Conservation (phyloP, 495 filamentous ascomycete species). For the Xylaria flabelliformis region DNA sequence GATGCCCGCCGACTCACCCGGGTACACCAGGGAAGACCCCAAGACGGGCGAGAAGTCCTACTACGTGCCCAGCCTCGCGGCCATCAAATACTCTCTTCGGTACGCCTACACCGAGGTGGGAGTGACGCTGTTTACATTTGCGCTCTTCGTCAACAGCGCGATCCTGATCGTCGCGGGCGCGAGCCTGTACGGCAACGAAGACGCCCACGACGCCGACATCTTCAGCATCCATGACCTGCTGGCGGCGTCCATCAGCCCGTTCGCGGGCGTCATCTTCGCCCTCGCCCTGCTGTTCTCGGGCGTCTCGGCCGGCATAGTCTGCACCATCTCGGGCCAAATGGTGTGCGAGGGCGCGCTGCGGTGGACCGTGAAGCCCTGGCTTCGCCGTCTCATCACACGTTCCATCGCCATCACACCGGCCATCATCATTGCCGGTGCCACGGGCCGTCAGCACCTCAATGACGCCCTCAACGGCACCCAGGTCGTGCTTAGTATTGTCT, state of each 20-base stretch:
- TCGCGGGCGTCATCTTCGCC: constrained; percentile 76
- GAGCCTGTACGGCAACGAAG: constrained; percentile 67
- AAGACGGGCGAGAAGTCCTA: constrained; percentile 55
- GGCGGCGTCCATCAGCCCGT: constrained; percentile 69
- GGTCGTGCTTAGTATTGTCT: constrained; percentile 78
- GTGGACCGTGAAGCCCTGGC: constrained; percentile 73
- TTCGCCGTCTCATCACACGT: constrained; percentile 73
- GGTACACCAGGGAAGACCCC: constrained; percentile 35
- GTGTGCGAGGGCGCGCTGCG: constrained; percentile 78
- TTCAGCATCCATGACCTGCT: constrained; percentile 85
- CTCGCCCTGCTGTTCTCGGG: constrained; percentile 80
- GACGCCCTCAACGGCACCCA: constrained; percentile 79
- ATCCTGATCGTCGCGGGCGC: constrained; percentile 91
- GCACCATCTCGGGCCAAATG: constrained; percentile 86
- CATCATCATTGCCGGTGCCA: constrained; percentile 82
- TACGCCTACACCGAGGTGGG: constrained; percentile 79
- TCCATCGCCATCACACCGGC: constrained; percentile 79
- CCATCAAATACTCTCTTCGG: constrained; percentile 78
- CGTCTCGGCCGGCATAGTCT: constrained; percentile 78
- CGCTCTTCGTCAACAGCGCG: constrained; percentile 90
- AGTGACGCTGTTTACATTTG: constrained; percentile 85
- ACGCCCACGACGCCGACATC: constrained; percentile 70
- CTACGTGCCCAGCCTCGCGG: constrained; percentile 78
- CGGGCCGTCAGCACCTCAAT: constrained; percentile 73
- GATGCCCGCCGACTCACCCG: constrained; percentile 45